Evolutionary conservation across 805 yeast species (phyloP), one percentile per base, ranked within the genome.

Genomic region (Candida argentea): DNA sequence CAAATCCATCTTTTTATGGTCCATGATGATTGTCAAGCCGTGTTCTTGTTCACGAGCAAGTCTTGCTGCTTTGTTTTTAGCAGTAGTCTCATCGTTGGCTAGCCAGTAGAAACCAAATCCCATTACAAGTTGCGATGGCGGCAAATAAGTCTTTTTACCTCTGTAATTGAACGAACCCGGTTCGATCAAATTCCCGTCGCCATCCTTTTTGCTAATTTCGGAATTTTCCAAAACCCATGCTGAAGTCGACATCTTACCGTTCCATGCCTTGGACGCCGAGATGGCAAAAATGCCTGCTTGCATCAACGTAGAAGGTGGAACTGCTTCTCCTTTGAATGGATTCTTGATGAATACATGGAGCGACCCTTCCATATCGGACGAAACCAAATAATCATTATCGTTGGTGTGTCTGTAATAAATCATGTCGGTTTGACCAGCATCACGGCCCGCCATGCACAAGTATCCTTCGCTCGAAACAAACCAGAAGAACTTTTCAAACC

Each of bases 401-500:
- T 71, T 74, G 50, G 86, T 76, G 45, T 84, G 81, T 30, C 85
- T 70, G 42, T 77, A 76, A 44, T 80, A 81, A 16, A 91, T 70
- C 58, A 83, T 69, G 42, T 87, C 95, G 4, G 73, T 66, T 48
- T 89, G 97, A 4, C 71, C 50, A 14, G 65, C 70, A 47, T 91
- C 95, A 37, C 85, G 73, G 2, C 96, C 97, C 26, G 87, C 85
- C 30, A 91, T 52, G 33, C 93, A 81, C 27, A 91, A 56, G 45
- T 81, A 86, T 0, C 91, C 87, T 46, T 89, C 97, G 39, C 78
- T 75, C 0, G 95, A 72, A n/a, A 87, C 62, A 46, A 91, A 91
- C 98, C 98, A 91, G 44, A 67, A 74, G 51, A 78, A 89, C 52
- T 89, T 91, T 48, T 91, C 98, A 57, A 91, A 91, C 83, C 95